Evolutionary conservation across 371 early-diverging fungal species (phyloP), one percentile per base, ranked within the genome.

Genomic region (Mortierella sp.): DNA sequence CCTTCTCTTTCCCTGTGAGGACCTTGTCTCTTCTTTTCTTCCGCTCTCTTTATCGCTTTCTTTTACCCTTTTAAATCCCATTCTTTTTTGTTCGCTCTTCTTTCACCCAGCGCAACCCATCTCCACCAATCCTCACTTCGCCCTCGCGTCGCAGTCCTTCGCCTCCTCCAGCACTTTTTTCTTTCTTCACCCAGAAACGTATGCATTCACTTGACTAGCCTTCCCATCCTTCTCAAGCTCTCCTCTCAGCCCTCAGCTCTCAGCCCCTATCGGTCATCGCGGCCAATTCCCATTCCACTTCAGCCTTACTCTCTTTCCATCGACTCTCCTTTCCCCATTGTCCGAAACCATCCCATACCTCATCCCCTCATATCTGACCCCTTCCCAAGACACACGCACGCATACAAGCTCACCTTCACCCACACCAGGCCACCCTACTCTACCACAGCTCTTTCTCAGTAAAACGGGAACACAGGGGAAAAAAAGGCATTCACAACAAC

Each of bases 301-400:
- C 73, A n/a, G 37, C 28, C 44, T 73, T 28, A n/a, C 44, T 40
- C 57, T 73, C 73, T 26, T n/a, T 44, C 40, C 10, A 2, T 19
- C 14, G 16, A 37, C 75, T 50, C 50, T 40, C 69, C 40, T 34
- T 69, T 51, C 50, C 40, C 2, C 67, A 67, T 40, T 67, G 40
- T 67, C 67, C 67, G 40, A 67, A 67, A 67, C n/a, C 67, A 40
- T 67, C 67, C 67, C 9, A 67, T 67, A 67, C 50, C 24, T 51
- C 40, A 37, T 67, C 51, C 53, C 13, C 40, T 26, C 37, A 69
- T 37, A 67, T 8, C 40, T 37, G 19, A 40, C 40, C 67, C 40
- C 67, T 40, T 37, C 40, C 24, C 21, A 24, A 64, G 24, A 37
- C 67, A 40, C 73, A 31, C 64, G 10, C 40, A 67, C 67, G 34